phyloP scores from a whole-genome alignment of 306 rosid species.

The Oxytropis ochrocephala region DNA sequence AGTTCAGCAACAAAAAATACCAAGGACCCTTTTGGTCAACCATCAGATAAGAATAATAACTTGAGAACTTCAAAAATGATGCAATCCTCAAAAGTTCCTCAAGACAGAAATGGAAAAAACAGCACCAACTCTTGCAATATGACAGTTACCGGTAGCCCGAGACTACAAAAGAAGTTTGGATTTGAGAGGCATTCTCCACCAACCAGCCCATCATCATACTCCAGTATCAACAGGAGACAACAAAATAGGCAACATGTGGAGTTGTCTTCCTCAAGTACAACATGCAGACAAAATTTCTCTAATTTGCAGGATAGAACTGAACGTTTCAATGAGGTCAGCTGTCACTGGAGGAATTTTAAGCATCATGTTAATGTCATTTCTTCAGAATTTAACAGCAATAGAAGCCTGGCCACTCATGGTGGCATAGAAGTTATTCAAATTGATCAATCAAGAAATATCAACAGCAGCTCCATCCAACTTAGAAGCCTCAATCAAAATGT shows the following conservation, averaged over 20 bases:
- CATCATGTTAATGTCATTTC: constrained; percentile 37
- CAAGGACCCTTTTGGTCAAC: constrained; percentile 28
- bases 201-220: constrained; percentile 33
- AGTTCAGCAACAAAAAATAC: constrained; percentile 25
- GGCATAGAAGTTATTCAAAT: constrained; percentile 32
- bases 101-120: constrained; percentile 25
- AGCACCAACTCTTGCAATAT: constrained; percentile 20
- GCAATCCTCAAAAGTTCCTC: constrained; percentile 32
- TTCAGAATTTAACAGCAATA: constrained; percentile 41
- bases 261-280: constrained; percentile 33
- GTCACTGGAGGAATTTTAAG: constrained; percentile 29
- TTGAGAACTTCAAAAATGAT: constrained; percentile 30
- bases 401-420: constrained; percentile 26
- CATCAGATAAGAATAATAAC: constrained; percentile 28
- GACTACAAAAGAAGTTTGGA: constrained; percentile 45
- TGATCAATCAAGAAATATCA: constrained; percentile 30
- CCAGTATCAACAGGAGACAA: constrained; percentile 41
- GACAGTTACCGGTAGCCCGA: constrained; percentile 49
- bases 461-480: constrained; percentile 20
- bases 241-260: constrained; percentile 27
- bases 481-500: constrained; percentile 39
- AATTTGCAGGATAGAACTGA: constrained; percentile 33
- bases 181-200: constrained; percentile 58
- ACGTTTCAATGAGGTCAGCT: constrained; percentile 25
- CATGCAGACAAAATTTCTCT: constrained; percentile 38